phyloP scores from a whole-genome alignment of 2,329 filamentous ascomycete genomes.

The Exophiala xenobiotica region DNA sequence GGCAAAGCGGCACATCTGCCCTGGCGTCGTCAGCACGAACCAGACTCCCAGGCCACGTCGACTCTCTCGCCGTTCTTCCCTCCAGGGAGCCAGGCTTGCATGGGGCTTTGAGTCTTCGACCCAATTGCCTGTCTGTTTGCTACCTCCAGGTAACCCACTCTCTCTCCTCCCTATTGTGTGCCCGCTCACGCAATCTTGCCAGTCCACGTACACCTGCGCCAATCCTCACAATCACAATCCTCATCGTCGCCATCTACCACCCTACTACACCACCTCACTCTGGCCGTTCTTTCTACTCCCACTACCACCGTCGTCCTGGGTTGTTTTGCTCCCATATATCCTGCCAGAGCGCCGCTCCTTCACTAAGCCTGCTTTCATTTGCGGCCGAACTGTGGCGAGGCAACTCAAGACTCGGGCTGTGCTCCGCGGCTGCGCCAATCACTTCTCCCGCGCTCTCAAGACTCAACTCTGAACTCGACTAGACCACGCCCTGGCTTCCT shows the following conservation, averaged over 20 bases:
- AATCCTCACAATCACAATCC: background rate
- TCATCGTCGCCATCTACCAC: background rate
- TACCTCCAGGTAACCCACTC: background rate
- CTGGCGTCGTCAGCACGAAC: conserved; percentile 2
- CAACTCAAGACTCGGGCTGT: conserved; percentile 21
- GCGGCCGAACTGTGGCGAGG: conserved; percentile 23
- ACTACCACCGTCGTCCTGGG: too few relatives aligned
- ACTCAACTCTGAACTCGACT: conserved; percentile 2
- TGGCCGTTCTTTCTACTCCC: background rate
- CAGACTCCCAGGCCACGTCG: background rate
- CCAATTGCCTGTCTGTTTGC: background rate
- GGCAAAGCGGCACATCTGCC: background rate
- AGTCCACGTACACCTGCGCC: conserved; percentile 1
- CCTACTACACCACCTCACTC: background rate
- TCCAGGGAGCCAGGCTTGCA: too few relatives aligned
- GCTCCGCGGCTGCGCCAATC: conserved; percentile 22
- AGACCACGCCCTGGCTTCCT: background rate
- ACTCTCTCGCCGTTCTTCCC: background rate
- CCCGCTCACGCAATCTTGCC: background rate
- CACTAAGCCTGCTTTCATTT: background rate
- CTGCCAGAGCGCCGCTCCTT: too few relatives aligned
- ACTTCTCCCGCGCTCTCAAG: conserved; percentile 3
- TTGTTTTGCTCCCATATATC: too few relatives aligned
- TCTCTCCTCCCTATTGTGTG: background rate
- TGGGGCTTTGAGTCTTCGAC: background rate